Conservation (phyloP, 1,284 basidiomycete species). For the Waitea zeae region DNA sequence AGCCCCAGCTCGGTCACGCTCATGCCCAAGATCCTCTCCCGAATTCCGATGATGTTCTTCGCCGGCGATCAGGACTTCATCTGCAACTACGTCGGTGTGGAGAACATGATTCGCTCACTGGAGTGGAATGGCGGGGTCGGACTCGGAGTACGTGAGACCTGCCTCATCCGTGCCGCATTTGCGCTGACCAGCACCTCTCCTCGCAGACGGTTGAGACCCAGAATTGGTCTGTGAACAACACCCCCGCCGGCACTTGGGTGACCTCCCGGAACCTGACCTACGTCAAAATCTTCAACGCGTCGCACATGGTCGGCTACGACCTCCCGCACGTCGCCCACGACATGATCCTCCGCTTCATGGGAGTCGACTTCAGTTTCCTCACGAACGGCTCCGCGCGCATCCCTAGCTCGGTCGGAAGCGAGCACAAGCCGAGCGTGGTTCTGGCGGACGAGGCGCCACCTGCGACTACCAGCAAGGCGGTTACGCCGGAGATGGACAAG, state of each 20-base stretch:
- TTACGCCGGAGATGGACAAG: slow-evolving; percentile 56
- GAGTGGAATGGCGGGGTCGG: slow-evolving; percentile 80
- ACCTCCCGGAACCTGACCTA: slow-evolving; percentile 85
- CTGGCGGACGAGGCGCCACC: slow-evolving; percentile 20
- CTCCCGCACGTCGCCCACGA: slow-evolving; percentile 82
- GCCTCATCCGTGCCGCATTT: slow-evolving; percentile 1
- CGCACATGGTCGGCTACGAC: slow-evolving; percentile 92
- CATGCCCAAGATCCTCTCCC: slow-evolving; percentile 64
- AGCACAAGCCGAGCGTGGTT: slow-evolving; percentile 42
- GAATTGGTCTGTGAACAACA: slow-evolving; percentile 69
- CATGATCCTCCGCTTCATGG: slow-evolving; percentile 96
- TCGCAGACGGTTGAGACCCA: slow-evolving; percentile 57
- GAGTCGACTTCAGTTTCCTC: slow-evolving; percentile 69
- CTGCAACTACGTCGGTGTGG: slow-evolving; percentile 88
- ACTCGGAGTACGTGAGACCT: slow-evolving; percentile 45
- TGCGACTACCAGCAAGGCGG: slow-evolving; percentile 19
- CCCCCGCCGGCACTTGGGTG: slow-evolving; percentile 82
- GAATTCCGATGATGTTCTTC: slow-evolving; percentile 80
- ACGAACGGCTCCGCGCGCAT: slow-evolving; percentile 58
- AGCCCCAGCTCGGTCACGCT: slow-evolving; percentile 64
- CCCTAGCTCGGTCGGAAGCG: slow-evolving; percentile 59
- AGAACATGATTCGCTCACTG: slow-evolving; percentile 71
- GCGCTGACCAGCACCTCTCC: slow-evolving; percentile 4
- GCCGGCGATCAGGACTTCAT: slow-evolving; percentile 93
- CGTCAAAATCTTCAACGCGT: slow-evolving; percentile 79